Evolutionary conservation across 306 rosid genomes (phyloP).

Genomic region (Spatholobus suberectus): DNA sequence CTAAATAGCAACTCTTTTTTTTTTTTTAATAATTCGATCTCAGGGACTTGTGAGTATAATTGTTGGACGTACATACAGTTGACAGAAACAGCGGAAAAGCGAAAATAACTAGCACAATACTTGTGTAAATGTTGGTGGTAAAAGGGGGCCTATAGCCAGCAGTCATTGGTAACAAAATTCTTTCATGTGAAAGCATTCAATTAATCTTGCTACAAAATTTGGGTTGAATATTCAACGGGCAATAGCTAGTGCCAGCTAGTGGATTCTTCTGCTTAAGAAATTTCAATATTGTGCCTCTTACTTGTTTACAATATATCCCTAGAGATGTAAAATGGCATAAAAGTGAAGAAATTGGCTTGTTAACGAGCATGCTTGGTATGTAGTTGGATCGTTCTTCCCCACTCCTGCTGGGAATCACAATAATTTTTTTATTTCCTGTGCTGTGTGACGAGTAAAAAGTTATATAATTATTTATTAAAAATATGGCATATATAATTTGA

Average conservation of each 20-base stretch:
- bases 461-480: too few species aligned
- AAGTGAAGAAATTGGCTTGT: too few species aligned
- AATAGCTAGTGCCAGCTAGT: background rate
- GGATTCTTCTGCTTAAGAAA: background rate
- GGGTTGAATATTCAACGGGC: background rate
- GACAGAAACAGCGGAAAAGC: background rate
- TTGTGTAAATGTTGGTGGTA: background rate
- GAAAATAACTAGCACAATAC: background rate
- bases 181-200: slow-evolving; percentile 18
- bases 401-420: too few species aligned
- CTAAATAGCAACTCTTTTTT: background rate
- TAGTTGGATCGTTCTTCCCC: too few species aligned
- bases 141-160: background rate
- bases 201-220: background rate
- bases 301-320: background rate
- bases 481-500: too few species aligned
- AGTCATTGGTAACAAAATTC: background rate
- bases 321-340: too few species aligned
- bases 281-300: background rate
- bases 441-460: too few species aligned
- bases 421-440: too few species aligned
- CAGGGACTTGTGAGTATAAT: slow-evolving; percentile 4
- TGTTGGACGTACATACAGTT: background rate
- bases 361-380: too few species aligned
- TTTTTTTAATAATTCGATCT: background rate